Base-by-base conservation (phyloP, 352 stramenopile species). In the Globisporangium okanoganense region DNA sequence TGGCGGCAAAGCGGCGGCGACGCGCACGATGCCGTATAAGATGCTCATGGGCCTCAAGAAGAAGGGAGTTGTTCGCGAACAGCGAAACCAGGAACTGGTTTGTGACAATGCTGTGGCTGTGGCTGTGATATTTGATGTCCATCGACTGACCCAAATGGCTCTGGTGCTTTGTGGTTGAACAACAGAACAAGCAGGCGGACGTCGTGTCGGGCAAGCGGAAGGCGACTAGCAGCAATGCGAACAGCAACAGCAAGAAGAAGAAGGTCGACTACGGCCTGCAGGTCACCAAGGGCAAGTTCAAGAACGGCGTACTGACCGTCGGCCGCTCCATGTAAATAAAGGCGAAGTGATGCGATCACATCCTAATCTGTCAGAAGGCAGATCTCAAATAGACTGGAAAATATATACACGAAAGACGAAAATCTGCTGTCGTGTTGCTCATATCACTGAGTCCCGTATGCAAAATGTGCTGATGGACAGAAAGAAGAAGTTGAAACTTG, bases 41-140 rank as follows among this genome's bases (percentile, higher is more conserved):
- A 76, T 90, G 49, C 62, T 94, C 5, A 87, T 85, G 33, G 85
- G 73, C 0, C 71, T 94, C 60, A 88, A 80, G 69, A 92, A 89
- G 50, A 82, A 80, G 45, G 77, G 70, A 12, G 72, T 57, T 2
- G 70, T 70, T 40, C 78, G 68, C 27, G 84, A 91, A 40, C 61
- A 79, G 45, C 71, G 71, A 38, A 78, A 85, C 33, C 70, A 88
- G 48, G 76, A 88, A 14, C 49, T 83, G 77, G 82, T 90, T 58
- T 54, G 78, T 8, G n/a, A n/a, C n/a, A n/a, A n/a, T n/a, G n/a
- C n/a, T n/a, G n/a, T 45, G 20, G 40, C 40, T 12, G 18, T 45
- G 24, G 18, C 48, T 7, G 44, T 56, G 18, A 16, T 52, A 5
- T 24, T 41, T 56, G 6, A 40, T n/a, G n/a, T n/a, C 7, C 25